A percentile compares a stretch with the other conserved stretches of the same genome.
These are phyloP conservation scores for Mucor circinelloides DNA, from an alignment of 371 early-diverging fungal species.

Conservation along the genomic window DNA sequence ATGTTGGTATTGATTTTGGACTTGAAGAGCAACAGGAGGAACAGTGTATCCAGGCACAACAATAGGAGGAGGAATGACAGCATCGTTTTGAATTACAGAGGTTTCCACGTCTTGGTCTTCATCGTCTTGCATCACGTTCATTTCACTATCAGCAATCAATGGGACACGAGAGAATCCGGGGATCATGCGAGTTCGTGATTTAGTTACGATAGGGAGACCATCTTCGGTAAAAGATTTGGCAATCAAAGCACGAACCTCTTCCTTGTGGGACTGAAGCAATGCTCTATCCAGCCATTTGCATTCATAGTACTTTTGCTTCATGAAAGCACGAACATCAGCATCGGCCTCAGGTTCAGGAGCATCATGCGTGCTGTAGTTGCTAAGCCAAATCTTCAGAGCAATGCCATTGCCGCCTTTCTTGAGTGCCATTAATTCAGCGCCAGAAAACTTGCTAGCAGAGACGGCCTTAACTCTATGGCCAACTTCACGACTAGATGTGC, in stretches of 20 bases:
- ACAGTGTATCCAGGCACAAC: not conserved
- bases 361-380: conserved; percentile 16
- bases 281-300: conserved; percentile 40
- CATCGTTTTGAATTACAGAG: not conserved
- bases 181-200: conserved; percentile 3
- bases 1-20: not conserved
- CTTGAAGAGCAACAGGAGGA: not conserved
- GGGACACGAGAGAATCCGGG: conserved; percentile 10
- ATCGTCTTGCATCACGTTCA: conserved; percentile 16
- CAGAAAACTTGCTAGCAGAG: conserved; percentile 63
- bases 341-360: conserved; percentile 40
- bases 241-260: conserved; percentile 4
- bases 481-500: conserved; percentile 57
- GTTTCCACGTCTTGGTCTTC: conserved; percentile 1
- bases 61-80: not conserved
- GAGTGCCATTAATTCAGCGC: conserved; percentile 55
- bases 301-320: conserved; percentile 47
- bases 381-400: conserved; percentile 38
- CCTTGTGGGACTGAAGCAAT: conserved; percentile 11
- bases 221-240: conserved; percentile 16
- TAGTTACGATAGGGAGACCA: conserved; percentile 14
- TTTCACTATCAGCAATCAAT: conserved; percentile 13
- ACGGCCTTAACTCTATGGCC: conserved; percentile 72
- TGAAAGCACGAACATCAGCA: conserved; percentile 40
- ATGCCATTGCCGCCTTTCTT: conserved; percentile 64